These are phyloP conservation scores for Leccinum imitatum DNA, from an alignment of 768 basidiomycete genomes.

Conservation along the genomic window DNA sequence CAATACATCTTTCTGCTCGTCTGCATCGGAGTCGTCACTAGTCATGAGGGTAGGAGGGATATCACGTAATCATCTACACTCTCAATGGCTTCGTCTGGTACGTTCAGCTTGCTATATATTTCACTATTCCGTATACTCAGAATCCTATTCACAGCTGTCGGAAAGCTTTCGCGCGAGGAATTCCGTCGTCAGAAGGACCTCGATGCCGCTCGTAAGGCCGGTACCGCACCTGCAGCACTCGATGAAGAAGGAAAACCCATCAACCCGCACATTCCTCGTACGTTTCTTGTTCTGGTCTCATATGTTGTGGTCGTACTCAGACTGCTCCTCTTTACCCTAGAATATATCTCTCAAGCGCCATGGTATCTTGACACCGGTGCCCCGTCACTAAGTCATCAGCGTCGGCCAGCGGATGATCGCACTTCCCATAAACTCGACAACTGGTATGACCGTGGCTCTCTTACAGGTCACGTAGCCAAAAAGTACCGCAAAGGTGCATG, in stretches of 20 bases:
- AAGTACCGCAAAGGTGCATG: slow-evolving; percentile 98
- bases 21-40: slow-evolving; percentile 7
- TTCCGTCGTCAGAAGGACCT: slow-evolving; percentile 95
- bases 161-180: slow-evolving; percentile 92
- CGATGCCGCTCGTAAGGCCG: slow-evolving; percentile 97
- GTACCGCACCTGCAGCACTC: slow-evolving; percentile 93
- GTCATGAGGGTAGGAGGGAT: not conserved
- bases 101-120: slow-evolving; percentile 1
- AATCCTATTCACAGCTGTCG: slow-evolving; percentile 40
- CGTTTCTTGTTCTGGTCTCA: slow-evolving; percentile 29
- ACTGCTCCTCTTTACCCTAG: slow-evolving; percentile 38
- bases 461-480: slow-evolving; percentile 87
- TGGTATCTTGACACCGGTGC: slow-evolving; percentile 98
- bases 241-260: slow-evolving; percentile 95
- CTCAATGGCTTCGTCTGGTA: slow-evolving; percentile 29
- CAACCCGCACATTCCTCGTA: slow-evolving; percentile 98
- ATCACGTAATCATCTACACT: slow-evolving; percentile 10
- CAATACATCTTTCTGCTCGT: slow-evolving; percentile 13
- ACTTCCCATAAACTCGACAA: slow-evolving; percentile 69
- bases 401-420: slow-evolving; percentile 64
- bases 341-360: slow-evolving; percentile 98
- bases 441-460: slow-evolving; percentile 89
- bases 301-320: not conserved
- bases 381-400: slow-evolving; percentile 93
- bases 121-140: not conserved